phyloP scores from a whole-genome alignment of 108 stramenopile genomes.

The Skeletonema costatum region DNA sequence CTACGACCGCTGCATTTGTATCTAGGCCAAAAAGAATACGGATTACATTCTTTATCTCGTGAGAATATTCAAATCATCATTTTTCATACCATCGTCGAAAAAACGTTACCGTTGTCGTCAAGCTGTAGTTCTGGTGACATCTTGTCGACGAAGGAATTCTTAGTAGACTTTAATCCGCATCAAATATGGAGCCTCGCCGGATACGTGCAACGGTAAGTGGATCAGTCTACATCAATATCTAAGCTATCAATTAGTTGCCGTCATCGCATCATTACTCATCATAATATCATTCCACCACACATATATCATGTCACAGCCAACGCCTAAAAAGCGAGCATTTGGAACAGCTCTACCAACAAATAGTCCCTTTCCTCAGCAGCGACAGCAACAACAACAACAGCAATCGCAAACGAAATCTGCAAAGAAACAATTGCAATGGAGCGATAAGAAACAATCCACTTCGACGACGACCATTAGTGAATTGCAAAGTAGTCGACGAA shows the following conservation, averaged over 20 bases:
- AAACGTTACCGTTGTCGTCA: too few species aligned
- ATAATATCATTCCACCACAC: too few species aligned
- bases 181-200: neutral
- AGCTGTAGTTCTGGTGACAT: neutral
- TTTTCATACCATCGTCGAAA: too few species aligned
- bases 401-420: neutral
- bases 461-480: neutral
- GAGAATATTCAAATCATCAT: too few species aligned
- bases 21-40: too few species aligned
- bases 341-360: neutral
- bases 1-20: too few species aligned
- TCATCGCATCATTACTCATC: neutral
- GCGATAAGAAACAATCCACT: neutral
- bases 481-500: neutral
- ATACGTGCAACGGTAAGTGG: neutral
- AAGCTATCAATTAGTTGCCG: neutral
- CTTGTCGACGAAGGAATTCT: neutral
- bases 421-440: conserved; percentile 1
- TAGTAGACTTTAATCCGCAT: neutral
- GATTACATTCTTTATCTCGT: too few species aligned
- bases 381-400: neutral
- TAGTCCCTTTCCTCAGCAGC: conserved; percentile 4
- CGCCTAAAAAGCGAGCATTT: neutral
- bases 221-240: neutral
- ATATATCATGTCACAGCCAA: neutral